Percentiles rank a stretch among this genome's conserved stretches.
phyloP scores from a whole-genome alignment of 2,329 filamentous ascomycete genomes.

The Alternaria infectoria region DNA sequence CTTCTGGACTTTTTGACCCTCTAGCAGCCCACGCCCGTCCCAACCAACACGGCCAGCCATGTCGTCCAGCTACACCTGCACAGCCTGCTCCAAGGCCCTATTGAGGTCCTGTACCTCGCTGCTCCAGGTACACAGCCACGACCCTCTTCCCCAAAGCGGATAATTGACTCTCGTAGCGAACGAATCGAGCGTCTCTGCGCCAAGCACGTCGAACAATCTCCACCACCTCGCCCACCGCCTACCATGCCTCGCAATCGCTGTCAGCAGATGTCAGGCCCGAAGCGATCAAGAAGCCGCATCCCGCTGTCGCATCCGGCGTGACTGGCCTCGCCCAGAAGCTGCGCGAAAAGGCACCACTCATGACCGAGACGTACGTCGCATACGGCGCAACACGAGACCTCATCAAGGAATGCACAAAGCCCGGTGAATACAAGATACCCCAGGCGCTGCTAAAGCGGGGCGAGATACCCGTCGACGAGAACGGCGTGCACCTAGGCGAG shows the following conservation, averaged over 20 bases:
- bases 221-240: slow-evolving; percentile 25
- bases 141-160: background rate
- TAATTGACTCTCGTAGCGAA: slow-evolving; percentile 30
- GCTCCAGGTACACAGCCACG: slow-evolving; percentile 25
- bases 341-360: slow-evolving; percentile 40
- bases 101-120: slow-evolving; percentile 18
- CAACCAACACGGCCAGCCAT: slow-evolving; percentile 30
- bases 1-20: slow-evolving; percentile 26
- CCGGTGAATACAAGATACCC: slow-evolving; percentile 79
- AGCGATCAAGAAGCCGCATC: slow-evolving; percentile 25
- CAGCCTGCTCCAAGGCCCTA: slow-evolving; percentile 42
- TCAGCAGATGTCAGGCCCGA: slow-evolving; percentile 23
- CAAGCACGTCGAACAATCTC: slow-evolving; percentile 33
- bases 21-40: slow-evolving; percentile 2
- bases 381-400: slow-evolving; percentile 80
- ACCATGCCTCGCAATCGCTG: slow-evolving; percentile 29
- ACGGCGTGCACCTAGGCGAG: slow-evolving; percentile 82
- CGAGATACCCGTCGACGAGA: slow-evolving; percentile 71
- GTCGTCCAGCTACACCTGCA: slow-evolving; percentile 47
- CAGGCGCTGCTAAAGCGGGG: slow-evolving; percentile 69
- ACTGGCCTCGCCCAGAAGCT: slow-evolving; percentile 37
- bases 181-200: slow-evolving; percentile 25
- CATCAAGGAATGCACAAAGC: slow-evolving; percentile 74
- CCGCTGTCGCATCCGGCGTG: slow-evolving; percentile 18
- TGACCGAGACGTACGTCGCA: slow-evolving; percentile 73